Evolutionary conservation across 352 stramenopile species (phyloP), one percentile per base, ranked within the genome.

Genomic region (Pythium coloratum): DNA sequence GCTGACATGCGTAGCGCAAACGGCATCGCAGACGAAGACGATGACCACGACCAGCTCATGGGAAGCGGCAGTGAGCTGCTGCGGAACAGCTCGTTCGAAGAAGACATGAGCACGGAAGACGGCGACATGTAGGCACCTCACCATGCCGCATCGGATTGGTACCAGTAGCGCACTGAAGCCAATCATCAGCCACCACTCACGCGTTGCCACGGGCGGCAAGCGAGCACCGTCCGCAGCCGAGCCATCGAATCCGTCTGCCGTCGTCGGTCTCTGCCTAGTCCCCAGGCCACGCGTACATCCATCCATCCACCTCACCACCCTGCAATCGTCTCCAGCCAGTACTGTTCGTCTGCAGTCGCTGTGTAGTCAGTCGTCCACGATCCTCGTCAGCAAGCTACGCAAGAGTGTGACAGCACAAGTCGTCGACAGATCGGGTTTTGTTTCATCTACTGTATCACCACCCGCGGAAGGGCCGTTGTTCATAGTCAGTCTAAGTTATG

Each of bases 1-100:
- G 38, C 33, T 18, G 76, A 88, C 53, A 71, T 67, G 56, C 40
- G 28, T 65, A 50, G 64, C 75, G 40, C 54, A 55, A 68, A 71
- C 66, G 55, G 49, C 57, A 61, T 55, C 6, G 54, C 65, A 32
- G 67, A 72, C 42, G 76, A 79, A 10, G 62, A 88, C 16, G 81
- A 81, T 32, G 78, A 87, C 12, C 79, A 89, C 66, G 85, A 91
- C 56, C 81, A 89, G 59, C 65, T 91, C 32, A 88, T 93, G 81
- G 82, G 81, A 34, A 91, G 82, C 58, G 82, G 84, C 33, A 91
- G 88, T 59, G 84, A 92, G 44, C 75, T 92, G 51, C 60, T 92
- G 58, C 75, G 77, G 34, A 78, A 75, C 60, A 79, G 74, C 62
- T 85, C 76, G 54, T 86, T 92, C 49, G 82, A 85, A 32, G 68